Percentiles rank a stretch among this genome's conserved stretches.
Conservation (phyloP, 73 alveolate species). For the Paramecium pentaurelia region DNA sequence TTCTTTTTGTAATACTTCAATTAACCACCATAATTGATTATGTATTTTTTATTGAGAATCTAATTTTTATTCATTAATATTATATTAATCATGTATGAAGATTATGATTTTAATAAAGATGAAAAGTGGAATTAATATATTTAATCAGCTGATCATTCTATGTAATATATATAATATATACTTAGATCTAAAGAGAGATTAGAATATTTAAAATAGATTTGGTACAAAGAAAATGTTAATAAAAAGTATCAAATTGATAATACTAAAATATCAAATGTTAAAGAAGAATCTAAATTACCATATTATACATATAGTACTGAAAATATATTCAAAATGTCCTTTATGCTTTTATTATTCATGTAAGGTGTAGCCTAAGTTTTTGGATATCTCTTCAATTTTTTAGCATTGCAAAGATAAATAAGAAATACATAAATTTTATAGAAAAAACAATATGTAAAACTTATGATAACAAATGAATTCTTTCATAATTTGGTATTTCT, state of each 20-base stretch:
- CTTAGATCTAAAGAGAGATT: not conserved
- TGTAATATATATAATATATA: not conserved
- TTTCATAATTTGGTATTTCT: not conserved
- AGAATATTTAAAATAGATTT: not conserved
- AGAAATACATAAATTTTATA: not conserved
- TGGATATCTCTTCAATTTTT: not conserved
- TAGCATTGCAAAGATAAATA: not conserved
- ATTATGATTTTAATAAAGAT: not conserved
- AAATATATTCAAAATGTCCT: not conserved
- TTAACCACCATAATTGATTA: not conserved
- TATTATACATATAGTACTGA: not conserved
- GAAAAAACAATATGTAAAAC: not conserved
- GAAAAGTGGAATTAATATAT: not conserved
- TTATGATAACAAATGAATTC: not conserved
- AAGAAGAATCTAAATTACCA: not conserved
- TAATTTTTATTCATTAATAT: not conserved
- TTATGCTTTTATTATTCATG: not conserved
- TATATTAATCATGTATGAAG: not conserved
- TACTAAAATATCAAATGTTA: not conserved
- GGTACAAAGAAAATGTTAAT: constrained; percentile 15
- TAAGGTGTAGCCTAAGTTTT: not conserved
- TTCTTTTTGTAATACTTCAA: not conserved
- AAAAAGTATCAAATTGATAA: not conserved
- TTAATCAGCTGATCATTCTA: not conserved
- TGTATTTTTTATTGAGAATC: not conserved